Percentiles rank a stretch among this genome's conserved stretches.
Conservation (phyloP, 495 filamentous ascomycete species). For the Hypomontagnella monticulosa region DNA sequence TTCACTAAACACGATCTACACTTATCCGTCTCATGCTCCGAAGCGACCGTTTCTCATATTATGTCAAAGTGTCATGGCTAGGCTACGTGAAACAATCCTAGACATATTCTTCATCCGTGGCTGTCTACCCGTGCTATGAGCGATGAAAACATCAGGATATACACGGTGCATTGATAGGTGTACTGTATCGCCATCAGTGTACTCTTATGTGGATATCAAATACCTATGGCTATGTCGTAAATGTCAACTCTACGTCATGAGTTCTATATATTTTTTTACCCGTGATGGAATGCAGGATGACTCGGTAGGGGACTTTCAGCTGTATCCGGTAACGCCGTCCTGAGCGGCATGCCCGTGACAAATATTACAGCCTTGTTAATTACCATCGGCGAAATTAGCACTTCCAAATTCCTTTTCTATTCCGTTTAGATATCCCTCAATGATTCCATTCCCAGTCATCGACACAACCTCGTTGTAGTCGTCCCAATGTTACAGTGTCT, state of each 20-base stretch:
- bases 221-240: neutral
- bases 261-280: constrained; percentile 4
- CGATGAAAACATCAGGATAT: neutral
- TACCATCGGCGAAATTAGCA: neutral
- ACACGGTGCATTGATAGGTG: neutral
- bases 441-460: constrained; percentile 1
- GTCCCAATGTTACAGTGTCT: neutral
- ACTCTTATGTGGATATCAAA: constrained; percentile 1
- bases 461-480: constrained; percentile 1
- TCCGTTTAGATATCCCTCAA: neutral
- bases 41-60: constrained; percentile 7
- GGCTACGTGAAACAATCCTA: constrained; percentile 14
- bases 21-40: constrained; percentile 18
- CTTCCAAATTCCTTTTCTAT: too few relatives aligned
- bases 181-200: neutral
- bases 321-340: constrained; percentile 17
- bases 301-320: neutral
- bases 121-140: neutral
- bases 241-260: constrained; percentile 17
- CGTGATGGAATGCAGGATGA: neutral
- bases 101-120: neutral
- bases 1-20: constrained; percentile 20
- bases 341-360: constrained; percentile 12
- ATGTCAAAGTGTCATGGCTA: constrained; percentile 3
- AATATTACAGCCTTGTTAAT: neutral